Evolutionary conservation across 2,329 filamentous ascomycete genomes (phyloP), one percentile per base, ranked within the genome.

Genomic region (Penicillium sclerotiorum): DNA sequence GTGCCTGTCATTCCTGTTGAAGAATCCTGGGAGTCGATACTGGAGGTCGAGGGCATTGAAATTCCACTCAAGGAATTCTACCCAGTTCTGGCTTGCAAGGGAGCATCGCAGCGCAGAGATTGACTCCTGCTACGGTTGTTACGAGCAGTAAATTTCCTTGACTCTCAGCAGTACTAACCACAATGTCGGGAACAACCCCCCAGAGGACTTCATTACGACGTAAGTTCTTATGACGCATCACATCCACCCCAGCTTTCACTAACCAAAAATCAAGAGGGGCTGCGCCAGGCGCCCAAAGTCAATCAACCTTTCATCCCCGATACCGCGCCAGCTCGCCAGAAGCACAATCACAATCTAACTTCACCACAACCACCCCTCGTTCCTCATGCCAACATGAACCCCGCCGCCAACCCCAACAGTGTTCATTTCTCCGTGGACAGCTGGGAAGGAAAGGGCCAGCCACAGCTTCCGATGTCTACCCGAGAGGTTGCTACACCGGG

Each of bases 401-500:
- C 66, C 0, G 60, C 67, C 8, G 63, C 64, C 8, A 67, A 67
- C 38, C 58, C 64, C 2, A 62, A 61, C 21, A 71, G 59, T 30
- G 56, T 65, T 18, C 60, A 66, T 32, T 63, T 65, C 33, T 44
- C 55, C 5, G 56, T 68, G 20, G 69, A 72, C 20, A 65, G 57
- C 37, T 74, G 71, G 60, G 70, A 73, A 44, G 70, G 68, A 18
- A 69, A 64, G 44, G 66, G 67, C n/a, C 68, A 67, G 23, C 64
- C 52, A 27, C 58, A 63, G 42, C 59, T 73, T 27, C 70, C 71
- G 3, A 69, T 74, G 61, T 70, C 68, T 8, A 68, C 66, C 23
- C 69, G 71, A 17, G 71, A 73, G 37, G 70, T 75, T 23, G 58
- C 64, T 17, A 77, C 74, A 2, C 74, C 74, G 27, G 70, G 71